Percentiles rank a stretch among this genome's conserved stretches.
phyloP scores from a whole-genome alignment of 371 early-diverging fungal genomes.

The Mucor piriformis region DNA sequence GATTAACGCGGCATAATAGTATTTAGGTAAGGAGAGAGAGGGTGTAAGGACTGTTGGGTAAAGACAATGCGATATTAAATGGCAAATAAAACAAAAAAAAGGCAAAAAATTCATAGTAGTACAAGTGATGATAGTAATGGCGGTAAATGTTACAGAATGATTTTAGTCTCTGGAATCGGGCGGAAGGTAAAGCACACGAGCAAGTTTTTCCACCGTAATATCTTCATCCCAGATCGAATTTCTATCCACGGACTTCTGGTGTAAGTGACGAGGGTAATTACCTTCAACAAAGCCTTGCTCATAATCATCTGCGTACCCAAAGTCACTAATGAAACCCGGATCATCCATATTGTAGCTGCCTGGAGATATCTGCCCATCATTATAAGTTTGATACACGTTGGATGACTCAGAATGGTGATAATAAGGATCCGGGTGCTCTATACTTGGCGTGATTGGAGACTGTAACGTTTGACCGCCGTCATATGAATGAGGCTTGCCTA shows the following conservation, averaged over 20 bases:
- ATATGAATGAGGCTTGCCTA: conserved; percentile 4
- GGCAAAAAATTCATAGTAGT: no score
- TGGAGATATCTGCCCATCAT: not conserved
- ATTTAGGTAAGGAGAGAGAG: no score
- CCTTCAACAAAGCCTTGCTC: conserved; percentile 2
- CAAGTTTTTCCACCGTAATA: not conserved
- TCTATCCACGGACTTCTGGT: conserved; percentile 5
- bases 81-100: no score
- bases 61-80: no score
- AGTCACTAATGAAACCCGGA: conserved; percentile 42
- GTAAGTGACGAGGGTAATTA: not conserved
- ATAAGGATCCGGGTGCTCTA: conserved; percentile 6
- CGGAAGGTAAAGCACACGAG: conserved; percentile 14
- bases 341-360: conserved; percentile 16
- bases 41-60: no score
- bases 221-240: conserved; percentile 21
- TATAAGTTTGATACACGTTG: not conserved
- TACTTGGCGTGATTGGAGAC: conserved; percentile 3
- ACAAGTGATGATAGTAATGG: no score
- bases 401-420: conserved; percentile 1
- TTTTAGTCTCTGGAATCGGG: conserved; percentile 20
- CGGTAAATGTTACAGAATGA: no score
- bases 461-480: not conserved
- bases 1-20: no score
- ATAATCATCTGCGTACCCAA: conserved; percentile 31